phyloP scores from a whole-genome alignment of 768 basidiomycete species.

The Auriculariales sp. region DNA sequence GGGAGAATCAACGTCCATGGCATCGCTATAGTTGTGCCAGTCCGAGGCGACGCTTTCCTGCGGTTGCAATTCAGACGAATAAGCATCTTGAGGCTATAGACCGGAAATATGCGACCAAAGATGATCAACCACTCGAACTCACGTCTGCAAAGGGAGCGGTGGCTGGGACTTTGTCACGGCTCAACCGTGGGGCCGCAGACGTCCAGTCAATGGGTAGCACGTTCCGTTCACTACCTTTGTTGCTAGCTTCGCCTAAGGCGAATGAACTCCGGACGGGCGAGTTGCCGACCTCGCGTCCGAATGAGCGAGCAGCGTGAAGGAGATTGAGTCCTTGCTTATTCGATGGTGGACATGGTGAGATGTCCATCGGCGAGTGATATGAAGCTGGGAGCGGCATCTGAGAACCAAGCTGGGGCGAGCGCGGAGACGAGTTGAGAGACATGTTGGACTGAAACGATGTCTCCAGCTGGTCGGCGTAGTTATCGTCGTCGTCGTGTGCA shows the following conservation, averaged over 20 bases:
- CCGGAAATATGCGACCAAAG: too few relatives aligned
- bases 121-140: too few relatives aligned
- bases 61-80: not conserved
- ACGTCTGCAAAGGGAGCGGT: too few relatives aligned
- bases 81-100: too few relatives aligned
- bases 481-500: too few relatives aligned
- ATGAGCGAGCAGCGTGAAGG: constrained; percentile 53
- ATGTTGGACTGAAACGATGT: constrained; percentile 72
- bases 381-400: constrained; percentile 20
- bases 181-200: not conserved
- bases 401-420: constrained; percentile 2
- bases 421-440: constrained; percentile 59
- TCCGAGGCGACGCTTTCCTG: not conserved
- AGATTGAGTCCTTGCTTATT: constrained; percentile 20
- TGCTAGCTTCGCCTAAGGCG: constrained; percentile 19
- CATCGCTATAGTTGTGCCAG: constrained; percentile 32
- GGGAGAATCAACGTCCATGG: constrained; percentile 65
- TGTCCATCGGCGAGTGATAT: constrained; percentile 46
- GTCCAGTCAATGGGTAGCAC: constrained; percentile 48
- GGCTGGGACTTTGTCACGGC: too few relatives aligned
- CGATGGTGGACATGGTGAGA: constrained; percentile 42
- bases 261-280: constrained; percentile 3
- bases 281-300: constrained; percentile 66
- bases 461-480: constrained; percentile 63
- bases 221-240: constrained; percentile 45